A percentile compares a stretch with the other conserved stretches of the same genome.
Evolutionary conservation across 1,139 yeast species (phyloP).

Genomic region (Candida labiduridarum): DNA sequence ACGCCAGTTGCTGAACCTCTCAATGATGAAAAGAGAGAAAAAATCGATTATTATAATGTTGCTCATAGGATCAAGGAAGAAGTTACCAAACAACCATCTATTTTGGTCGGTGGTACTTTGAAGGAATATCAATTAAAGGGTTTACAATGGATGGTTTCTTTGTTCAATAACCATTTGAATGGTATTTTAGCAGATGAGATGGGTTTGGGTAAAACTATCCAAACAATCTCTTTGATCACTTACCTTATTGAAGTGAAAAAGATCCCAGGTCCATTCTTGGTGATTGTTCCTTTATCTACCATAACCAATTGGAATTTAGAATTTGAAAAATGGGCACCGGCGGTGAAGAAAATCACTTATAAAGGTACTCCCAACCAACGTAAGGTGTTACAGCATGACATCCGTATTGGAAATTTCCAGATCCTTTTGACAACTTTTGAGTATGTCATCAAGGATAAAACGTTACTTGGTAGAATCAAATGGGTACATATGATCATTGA

Average conservation of each 20-base stretch:
- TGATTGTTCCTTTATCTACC: slow-evolving; percentile 82
- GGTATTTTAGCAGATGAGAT: slow-evolving; percentile 97
- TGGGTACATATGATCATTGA: slow-evolving; percentile 90
- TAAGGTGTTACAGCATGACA: slow-evolving; percentile 61
- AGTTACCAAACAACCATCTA: slow-evolving; percentile 62
- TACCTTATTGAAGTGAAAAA: slow-evolving; percentile 82
- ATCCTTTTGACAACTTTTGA: slow-evolving; percentile 80
- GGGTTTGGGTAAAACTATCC: slow-evolving; percentile 97
- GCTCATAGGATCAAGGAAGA: slow-evolving; percentile 76
- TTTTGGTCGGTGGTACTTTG: slow-evolving; percentile 81
- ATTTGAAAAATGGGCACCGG: slow-evolving; percentile 87
- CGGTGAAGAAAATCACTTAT: slow-evolving; percentile 65
- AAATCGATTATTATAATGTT: slow-evolving; percentile 75
- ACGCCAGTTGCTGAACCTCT: slow-evolving; percentile 19
- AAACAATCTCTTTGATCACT: slow-evolving; percentile 88
- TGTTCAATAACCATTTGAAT: slow-evolving; percentile 87
- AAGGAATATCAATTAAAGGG: slow-evolving; percentile 95
- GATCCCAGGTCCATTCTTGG: slow-evolving; percentile 70
- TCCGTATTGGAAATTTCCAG: slow-evolving; percentile 69
- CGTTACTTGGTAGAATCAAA: slow-evolving; percentile 63
- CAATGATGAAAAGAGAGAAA: slow-evolving; percentile 56
- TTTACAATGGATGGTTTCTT: slow-evolving; percentile 96
- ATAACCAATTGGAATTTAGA: slow-evolving; percentile 85
- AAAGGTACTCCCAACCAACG: slow-evolving; percentile 77
- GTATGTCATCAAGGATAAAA: slow-evolving; percentile 74